Conservation (phyloP, 2,329 filamentous ascomycete species). For the Penicillium italicum region DNA sequence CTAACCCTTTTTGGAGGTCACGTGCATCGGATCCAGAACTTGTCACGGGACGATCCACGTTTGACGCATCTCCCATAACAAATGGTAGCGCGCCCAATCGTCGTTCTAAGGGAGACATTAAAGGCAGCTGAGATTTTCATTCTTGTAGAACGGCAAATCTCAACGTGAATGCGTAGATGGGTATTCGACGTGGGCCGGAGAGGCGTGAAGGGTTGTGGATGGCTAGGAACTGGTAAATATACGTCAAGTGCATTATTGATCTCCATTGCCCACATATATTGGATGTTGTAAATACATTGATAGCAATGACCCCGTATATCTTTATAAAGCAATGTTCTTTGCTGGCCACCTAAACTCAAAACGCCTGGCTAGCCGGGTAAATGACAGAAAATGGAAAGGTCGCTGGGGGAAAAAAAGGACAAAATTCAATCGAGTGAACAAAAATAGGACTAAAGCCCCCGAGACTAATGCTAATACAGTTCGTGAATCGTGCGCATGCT, state of each 20-base stretch:
- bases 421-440: not conserved
- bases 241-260: not conserved
- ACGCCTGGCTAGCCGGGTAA: constrained; percentile 28
- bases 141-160: too few relatives aligned
- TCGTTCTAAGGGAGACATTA: too few relatives aligned
- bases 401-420: constrained; percentile 4
- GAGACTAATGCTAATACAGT: constrained; percentile 18
- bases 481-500: constrained; percentile 22
- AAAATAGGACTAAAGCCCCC: constrained; percentile 7
- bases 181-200: not conserved
- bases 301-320: not conserved
- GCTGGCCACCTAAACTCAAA: constrained; percentile 8
- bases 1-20: too few relatives aligned
- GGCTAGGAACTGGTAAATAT: not conserved
- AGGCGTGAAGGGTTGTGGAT: too few relatives aligned
- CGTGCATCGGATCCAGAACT: too few relatives aligned
- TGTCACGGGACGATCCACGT: too few relatives aligned
- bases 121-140: too few relatives aligned
- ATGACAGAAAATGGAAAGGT: constrained; percentile 3
- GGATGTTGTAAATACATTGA: not conserved
- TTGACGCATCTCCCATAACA: too few relatives aligned
- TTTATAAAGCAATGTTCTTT: not conserved
- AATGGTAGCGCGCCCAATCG: too few relatives aligned
- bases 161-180: not conserved
- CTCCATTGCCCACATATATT: not conserved